Percentiles rank a stretch among this genome's conserved stretches.
These are phyloP conservation scores for Nannochloropsis oceanica DNA, from an alignment of 108 stramenopile genomes.

Conservation along the genomic window DNA sequence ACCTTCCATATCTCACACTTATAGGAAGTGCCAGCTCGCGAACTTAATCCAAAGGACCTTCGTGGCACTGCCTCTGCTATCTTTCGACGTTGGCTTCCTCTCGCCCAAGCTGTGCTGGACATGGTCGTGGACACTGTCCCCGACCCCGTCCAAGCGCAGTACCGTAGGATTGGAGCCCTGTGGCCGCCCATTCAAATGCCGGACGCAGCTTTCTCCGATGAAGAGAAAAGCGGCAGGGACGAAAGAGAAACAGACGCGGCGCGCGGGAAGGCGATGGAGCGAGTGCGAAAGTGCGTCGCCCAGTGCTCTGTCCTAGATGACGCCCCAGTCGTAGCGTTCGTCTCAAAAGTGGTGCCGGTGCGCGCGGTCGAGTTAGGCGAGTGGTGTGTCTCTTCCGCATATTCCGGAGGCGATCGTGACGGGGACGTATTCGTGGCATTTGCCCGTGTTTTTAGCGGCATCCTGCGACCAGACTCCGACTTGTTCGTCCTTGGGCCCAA, in stretches of 20 bases:
- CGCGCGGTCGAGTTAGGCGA: background rate
- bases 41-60: background rate
- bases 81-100: conserved; percentile 45
- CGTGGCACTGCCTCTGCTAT: conserved; percentile 3
- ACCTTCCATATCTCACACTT: background rate
- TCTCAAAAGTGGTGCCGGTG: conserved; percentile 43
- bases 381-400: background rate
- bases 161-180: background rate
- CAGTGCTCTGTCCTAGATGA: conserved; percentile 14
- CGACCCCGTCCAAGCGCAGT: conserved; percentile 28
- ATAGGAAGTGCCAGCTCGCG: background rate
- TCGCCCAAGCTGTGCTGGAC: conserved; percentile 37
- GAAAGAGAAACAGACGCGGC: background rate
- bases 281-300: conserved; percentile 20
- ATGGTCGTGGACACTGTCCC: conserved; percentile 43
- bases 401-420: conserved; percentile 2
- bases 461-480: conserved; percentile 3
- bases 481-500: conserved; percentile 35
- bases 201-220: background rate
- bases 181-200: background rate
- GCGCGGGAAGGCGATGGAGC: conserved; percentile 2
- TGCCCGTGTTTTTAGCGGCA: conserved; percentile 41
- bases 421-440: conserved; percentile 37
- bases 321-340: conserved; percentile 37
- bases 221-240: conserved; percentile 5